Percentiles rank a stretch among this genome's conserved stretches.
phyloP scores from a whole-genome alignment of 2,329 filamentous ascomycete species.

The Pseudocercospora crystallina region DNA sequence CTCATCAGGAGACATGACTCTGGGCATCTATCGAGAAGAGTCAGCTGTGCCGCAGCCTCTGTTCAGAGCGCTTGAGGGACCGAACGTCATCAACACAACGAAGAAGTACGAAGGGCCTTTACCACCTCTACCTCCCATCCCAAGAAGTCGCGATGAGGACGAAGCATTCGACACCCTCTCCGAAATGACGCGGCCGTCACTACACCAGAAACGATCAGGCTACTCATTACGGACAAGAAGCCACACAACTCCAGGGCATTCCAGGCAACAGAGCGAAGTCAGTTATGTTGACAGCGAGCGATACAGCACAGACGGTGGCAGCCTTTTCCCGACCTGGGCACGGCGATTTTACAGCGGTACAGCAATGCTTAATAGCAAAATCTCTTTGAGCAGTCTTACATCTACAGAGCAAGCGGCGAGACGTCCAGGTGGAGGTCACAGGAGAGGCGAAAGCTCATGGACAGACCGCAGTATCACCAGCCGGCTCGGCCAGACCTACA shows the following conservation, averaged over 20 bases:
- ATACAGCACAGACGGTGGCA: conserved; percentile 26
- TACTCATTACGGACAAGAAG: conserved; percentile 33
- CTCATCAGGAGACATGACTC: conserved; percentile 32
- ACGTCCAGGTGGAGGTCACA: conserved; percentile 18
- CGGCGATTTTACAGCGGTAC: conserved; percentile 37
- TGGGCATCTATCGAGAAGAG: conserved; percentile 31
- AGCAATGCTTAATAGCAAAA: conserved; percentile 29
- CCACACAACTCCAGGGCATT: conserved; percentile 33
- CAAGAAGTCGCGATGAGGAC: conserved; percentile 28
- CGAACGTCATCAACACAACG: conserved; percentile 7
- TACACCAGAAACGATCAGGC: conserved; percentile 36
- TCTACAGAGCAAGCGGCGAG: conserved; percentile 14
- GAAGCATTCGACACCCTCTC: conserved; percentile 37
- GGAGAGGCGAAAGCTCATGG: conserved; percentile 28
- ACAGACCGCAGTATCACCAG: conserved; percentile 35
- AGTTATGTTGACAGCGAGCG: conserved; percentile 31
- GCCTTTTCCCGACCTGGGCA: conserved; percentile 38
- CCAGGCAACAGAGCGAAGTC: conserved; percentile 31
- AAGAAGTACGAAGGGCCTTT: conserved; percentile 32
- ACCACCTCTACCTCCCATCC: conserved; percentile 33
- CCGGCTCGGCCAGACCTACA: conserved; percentile 32
- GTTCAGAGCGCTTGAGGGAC: conserved; percentile 24
- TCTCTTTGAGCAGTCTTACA: conserved; percentile 26
- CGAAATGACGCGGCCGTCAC: conserved; percentile 32
- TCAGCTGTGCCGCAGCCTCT: conserved; percentile 37